Evolutionary conservation across 2,329 filamentous ascomycete species (phyloP), one percentile per base, ranked within the genome.

Genomic region (Xylariaceae sp.): DNA sequence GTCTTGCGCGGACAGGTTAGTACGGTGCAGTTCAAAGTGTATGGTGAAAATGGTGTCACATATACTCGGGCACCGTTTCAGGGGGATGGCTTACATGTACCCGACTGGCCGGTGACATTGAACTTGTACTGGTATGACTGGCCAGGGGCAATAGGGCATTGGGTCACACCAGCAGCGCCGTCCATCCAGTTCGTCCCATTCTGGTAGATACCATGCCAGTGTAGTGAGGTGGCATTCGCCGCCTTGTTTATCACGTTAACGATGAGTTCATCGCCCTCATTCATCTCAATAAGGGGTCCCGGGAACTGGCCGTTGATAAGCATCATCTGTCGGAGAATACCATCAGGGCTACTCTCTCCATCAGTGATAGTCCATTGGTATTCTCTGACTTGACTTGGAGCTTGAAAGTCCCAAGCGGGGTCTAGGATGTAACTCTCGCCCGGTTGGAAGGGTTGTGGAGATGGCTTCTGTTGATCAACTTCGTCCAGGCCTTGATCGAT

Each of bases 141-240:
- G 1, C 83, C 84, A 0, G 88, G 84, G 0, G 83, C 78, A 51
- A 91, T 86, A 0, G 82, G 79, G 62, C 86, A 89, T 69, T 89
- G 88, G 0, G 82, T 87, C 4, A 89, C 79, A 42, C 83, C 86
- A 0, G 84, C 78, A 1, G 87, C 82, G 0, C 89, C 89, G 67
- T 93, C 89, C 86, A 90, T 89, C 58, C 80, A 80, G 60, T 85
- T 89, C 0, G 88, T 89, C 9, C 87, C 88, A 65, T 89, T 89
- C 69, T 91, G 88, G 69, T 85, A 90, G 63, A 93, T 79, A 13
- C 89, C 89, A 66, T 93, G 89, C 71, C 89, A 92, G 70, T 93
- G 89, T 4, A 92, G 77, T 44, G 80, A 82, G 7, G 87, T 88
- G 10, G 80, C 82, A 64, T 91, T 88, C 10, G 77, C 76, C 0